phyloP scores from a whole-genome alignment of 192 early-diverging fungal species.

The Backusella liffmaniae region DNA sequence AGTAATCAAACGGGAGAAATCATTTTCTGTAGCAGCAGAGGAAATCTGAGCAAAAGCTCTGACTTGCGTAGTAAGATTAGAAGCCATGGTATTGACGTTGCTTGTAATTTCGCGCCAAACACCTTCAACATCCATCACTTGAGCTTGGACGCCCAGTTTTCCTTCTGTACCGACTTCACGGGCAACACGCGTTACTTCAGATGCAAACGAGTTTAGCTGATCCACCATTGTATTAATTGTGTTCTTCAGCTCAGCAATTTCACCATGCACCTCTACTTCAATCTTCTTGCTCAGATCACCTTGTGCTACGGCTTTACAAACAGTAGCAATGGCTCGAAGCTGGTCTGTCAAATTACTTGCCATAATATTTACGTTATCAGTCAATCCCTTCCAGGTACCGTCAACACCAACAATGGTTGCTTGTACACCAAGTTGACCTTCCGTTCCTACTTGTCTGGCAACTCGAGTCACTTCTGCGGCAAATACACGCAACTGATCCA shows the following conservation, averaged over 20 bases:
- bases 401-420: constrained; percentile 56
- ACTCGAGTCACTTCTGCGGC: constrained; percentile 61
- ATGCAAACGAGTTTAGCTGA: constrained; percentile 56
- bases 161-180: constrained; percentile 67
- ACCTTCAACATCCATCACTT: constrained; percentile 70
- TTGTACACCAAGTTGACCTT: constrained; percentile 56
- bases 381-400: constrained; percentile 56
- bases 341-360: constrained; percentile 53
- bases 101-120: constrained; percentile 71
- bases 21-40: constrained; percentile 54
- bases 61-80: constrained; percentile 61
- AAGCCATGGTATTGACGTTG: constrained; percentile 65
- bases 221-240: constrained; percentile 64
- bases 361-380: constrained; percentile 58
- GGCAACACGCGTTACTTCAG: constrained; percentile 61
- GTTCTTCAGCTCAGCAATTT: constrained; percentile 53
- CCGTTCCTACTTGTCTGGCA: constrained; percentile 58
- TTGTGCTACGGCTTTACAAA: constrained; percentile 49
- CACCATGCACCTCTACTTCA: constrained; percentile 50
- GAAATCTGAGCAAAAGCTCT: constrained; percentile 64
- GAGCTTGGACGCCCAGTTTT: constrained; percentile 71
- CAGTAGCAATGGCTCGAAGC: constrained; percentile 51
- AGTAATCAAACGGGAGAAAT: constrained; percentile 59
- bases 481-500: constrained; percentile 55
- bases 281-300: constrained; percentile 50